phyloP scores from a whole-genome alignment of 345 rosid species.

The Sonneratia alba region DNA sequence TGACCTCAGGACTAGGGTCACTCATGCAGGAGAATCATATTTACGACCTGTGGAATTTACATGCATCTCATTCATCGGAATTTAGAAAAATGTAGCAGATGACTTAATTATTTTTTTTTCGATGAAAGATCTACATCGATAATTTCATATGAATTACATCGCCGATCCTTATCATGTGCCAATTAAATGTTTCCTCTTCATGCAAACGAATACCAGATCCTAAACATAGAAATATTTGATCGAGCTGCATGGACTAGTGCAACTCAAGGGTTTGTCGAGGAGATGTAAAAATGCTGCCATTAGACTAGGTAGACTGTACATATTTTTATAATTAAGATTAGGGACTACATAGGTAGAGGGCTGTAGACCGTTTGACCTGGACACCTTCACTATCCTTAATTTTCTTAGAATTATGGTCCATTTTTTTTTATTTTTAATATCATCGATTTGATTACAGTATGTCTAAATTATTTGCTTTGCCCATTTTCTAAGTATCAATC shows the following conservation, averaged over 20 bases:
- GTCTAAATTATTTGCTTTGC: constrained; percentile 20
- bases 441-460: not conserved
- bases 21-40: too few species aligned
- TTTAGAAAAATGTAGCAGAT: too few species aligned
- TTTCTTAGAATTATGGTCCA: not conserved
- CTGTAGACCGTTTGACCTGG: constrained; percentile 15
- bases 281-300: not conserved
- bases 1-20: too few species aligned
- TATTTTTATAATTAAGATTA: not conserved
- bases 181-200: too few species aligned
- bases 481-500: not conserved
- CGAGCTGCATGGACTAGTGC: not conserved
- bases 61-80: too few species aligned
- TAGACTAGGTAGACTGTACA: not conserved
- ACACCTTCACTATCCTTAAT: constrained; percentile 3
- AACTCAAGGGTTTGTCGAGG: not conserved
- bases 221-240: not conserved
- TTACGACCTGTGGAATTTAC: too few species aligned
- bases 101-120: too few species aligned
- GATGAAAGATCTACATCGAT: too few species aligned
- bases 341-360: not conserved
- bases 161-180: not conserved
- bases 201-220: too few species aligned
- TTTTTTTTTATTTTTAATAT: too few species aligned
- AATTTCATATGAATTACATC: too few species aligned